Evolutionary conservation across 352 stramenopile species (phyloP).

Genomic region (Phytophthora macrochlamydospora): DNA sequence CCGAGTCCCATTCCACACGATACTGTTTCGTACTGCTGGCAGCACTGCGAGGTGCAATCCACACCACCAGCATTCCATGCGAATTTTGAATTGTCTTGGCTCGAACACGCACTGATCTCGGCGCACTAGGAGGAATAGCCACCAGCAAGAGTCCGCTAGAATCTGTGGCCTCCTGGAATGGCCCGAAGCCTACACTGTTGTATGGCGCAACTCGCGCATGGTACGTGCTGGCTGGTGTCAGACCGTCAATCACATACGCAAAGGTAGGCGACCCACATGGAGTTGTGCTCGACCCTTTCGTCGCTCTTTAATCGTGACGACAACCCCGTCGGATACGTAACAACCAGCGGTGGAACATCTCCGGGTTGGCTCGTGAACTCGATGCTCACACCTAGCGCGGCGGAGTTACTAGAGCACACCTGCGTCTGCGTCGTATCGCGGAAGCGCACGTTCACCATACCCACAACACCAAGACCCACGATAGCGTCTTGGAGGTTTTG

Average conservation of each 20-base stretch:
- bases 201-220: slow-evolving; percentile 93
- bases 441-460: slow-evolving; percentile 57
- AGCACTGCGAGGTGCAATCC: slow-evolving; percentile 86
- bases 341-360: slow-evolving; percentile 45
- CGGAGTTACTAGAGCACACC: slow-evolving; percentile 47
- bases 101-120: slow-evolving; percentile 83
- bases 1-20: slow-evolving; percentile 95
- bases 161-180: slow-evolving; percentile 56
- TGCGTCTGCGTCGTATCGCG: slow-evolving; percentile 42
- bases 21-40: slow-evolving; percentile 78
- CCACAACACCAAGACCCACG: slow-evolving; percentile 58
- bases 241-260: slow-evolving; percentile 80
- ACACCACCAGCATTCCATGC: slow-evolving; percentile 60
- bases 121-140: slow-evolving; percentile 26
- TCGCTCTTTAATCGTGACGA: slow-evolving; percentile 37
- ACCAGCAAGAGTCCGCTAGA: slow-evolving; percentile 39
- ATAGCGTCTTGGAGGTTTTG: slow-evolving; percentile 53
- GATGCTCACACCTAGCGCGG: slow-evolving; percentile 46
- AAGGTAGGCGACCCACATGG: slow-evolving; percentile 74
- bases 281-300: slow-evolving; percentile 63
- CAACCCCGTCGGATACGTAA: slow-evolving; percentile 10
- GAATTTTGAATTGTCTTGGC: slow-evolving; percentile 48
- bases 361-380: slow-evolving; percentile 59
- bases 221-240: slow-evolving; percentile 83
- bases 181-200: slow-evolving; percentile 93